Conservation (phyloP, 2,329 filamentous ascomycete genomes). For the Ilyonectria mors-panacis region DNA sequence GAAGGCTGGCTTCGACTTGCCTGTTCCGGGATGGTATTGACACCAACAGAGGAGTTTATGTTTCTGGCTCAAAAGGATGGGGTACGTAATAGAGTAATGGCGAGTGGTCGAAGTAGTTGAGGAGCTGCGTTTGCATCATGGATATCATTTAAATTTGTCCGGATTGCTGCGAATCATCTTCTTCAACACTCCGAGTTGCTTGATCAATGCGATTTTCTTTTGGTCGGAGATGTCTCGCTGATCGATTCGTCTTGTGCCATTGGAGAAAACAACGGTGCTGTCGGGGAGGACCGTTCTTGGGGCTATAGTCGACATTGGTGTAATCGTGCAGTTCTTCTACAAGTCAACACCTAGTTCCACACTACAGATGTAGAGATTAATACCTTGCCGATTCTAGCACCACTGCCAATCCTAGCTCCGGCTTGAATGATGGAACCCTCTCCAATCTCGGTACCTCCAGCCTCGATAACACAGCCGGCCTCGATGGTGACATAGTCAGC, state of each 20-base stretch:
- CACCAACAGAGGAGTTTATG: not conserved
- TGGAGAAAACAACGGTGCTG: slow-evolving; percentile 78
- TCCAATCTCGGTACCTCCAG: slow-evolving; percentile 73
- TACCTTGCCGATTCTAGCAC: slow-evolving; percentile 75
- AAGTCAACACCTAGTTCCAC: not conserved
- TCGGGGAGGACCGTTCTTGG: slow-evolving; percentile 74
- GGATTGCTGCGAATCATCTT: slow-evolving; percentile 77
- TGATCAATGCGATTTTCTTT: slow-evolving; percentile 74
- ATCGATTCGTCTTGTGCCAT: slow-evolving; percentile 71
- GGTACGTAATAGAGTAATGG: not conserved
- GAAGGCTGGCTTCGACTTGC: not conserved
- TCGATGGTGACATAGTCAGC: slow-evolving; percentile 75
- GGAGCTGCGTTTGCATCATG: slow-evolving; percentile 10
- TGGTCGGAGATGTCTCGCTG: slow-evolving; percentile 73
- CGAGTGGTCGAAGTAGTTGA: not conserved
- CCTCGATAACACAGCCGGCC: slow-evolving; percentile 72
- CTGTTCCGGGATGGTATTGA: not conserved
- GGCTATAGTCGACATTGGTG: slow-evolving; percentile 72
- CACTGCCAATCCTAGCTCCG: slow-evolving; percentile 71
- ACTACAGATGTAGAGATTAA: slow-evolving; percentile 32
- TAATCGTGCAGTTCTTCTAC: slow-evolving; percentile 77
- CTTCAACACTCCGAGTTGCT: slow-evolving; percentile 77
- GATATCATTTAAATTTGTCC: slow-evolving; percentile 61
- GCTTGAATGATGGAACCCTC: slow-evolving; percentile 74
- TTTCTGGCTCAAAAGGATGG: not conserved